Evolutionary conservation across 1,284 basidiomycete genomes (phyloP).

Genomic region (Hypsizygus ulmarius): DNA sequence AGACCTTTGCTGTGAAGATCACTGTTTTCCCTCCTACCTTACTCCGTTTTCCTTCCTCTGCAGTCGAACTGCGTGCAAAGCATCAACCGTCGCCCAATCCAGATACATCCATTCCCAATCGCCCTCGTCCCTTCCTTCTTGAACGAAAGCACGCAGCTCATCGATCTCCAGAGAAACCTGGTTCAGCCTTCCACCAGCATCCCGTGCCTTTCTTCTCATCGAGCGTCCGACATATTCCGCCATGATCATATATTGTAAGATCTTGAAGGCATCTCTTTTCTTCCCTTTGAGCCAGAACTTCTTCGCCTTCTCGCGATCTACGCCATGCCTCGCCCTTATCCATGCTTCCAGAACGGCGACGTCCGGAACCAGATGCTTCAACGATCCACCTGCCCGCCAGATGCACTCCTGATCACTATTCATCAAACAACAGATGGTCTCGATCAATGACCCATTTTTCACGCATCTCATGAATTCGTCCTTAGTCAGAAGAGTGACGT

Average conservation of each 20-base stretch:
- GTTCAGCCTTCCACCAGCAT: not conserved
- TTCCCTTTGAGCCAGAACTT: conserved; percentile 23
- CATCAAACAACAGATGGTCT: conserved; percentile 23
- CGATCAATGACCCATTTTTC: conserved; percentile 18
- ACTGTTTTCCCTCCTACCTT: not conserved
- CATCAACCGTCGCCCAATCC: conserved; percentile 16
- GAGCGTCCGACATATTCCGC: conserved; percentile 16
- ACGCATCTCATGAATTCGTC: conserved; percentile 17
- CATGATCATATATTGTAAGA: conserved; percentile 19
- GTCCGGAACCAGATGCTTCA: conserved; percentile 5
- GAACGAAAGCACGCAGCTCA: conserved; percentile 13
- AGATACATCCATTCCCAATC: conserved; percentile 15
- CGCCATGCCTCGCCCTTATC: conserved; percentile 11
- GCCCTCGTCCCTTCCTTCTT: conserved; percentile 5
- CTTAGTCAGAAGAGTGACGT: conserved; percentile 19
- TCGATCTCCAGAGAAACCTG: conserved; percentile 1
- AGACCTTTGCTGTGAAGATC: too few relatives aligned
- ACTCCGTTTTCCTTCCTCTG: not conserved
- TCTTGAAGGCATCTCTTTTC: conserved; percentile 19
- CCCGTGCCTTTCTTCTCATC: conserved; percentile 12
- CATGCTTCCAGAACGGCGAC: conserved; percentile 11
- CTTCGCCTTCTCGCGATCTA: conserved; percentile 21
- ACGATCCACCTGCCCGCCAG: conserved; percentile 5
- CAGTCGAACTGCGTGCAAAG: conserved; percentile 5
- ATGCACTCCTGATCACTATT: conserved; percentile 12